phyloP scores from a whole-genome alignment of 169 alveolate genomes.

The Prorocentrum cordatum region DNA sequence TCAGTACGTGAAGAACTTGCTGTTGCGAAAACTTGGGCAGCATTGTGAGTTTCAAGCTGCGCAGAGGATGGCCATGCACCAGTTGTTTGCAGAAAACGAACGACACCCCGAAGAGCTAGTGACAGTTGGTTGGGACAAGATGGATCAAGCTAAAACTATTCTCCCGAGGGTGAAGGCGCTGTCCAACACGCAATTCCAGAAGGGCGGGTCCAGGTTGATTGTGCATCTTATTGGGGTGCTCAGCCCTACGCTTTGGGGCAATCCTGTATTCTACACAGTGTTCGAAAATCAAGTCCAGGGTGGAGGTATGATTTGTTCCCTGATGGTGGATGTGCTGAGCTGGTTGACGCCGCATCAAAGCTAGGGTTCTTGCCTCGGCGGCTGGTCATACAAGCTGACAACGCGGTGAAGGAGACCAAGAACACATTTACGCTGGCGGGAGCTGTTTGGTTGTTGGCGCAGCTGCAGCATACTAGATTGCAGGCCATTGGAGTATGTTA shows the following conservation, averaged over 20 bases:
- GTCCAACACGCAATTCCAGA: background rate
- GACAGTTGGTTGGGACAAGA: conserved; percentile 10
- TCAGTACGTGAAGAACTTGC: too few species aligned
- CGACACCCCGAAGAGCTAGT: background rate
- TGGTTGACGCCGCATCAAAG: too few species aligned
- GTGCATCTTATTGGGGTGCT: background rate
- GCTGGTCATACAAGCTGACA: background rate
- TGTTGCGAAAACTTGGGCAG: too few species aligned
- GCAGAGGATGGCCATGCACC: conserved; percentile 5
- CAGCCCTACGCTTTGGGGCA: background rate
- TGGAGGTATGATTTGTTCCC: background rate
- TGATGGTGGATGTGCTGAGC: too few species aligned
- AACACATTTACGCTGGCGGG: background rate
- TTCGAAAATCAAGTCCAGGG: conserved; percentile 14
- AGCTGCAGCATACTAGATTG: background rate
- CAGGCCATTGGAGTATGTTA: background rate
- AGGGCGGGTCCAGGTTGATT: background rate
- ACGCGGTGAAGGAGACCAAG: background rate
- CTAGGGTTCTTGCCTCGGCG: too few species aligned
- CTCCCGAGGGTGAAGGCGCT: conserved; percentile 3
- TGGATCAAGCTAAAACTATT: conserved; percentile 16
- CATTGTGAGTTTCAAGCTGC: conserved; percentile 16
- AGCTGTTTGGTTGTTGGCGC: background rate
- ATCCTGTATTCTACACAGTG: background rate
- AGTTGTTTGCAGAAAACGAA: background rate